These are phyloP conservation scores for Aphanomyces astaci DNA, from an alignment of 352 stramenopile species.

Conservation along the genomic window DNA sequence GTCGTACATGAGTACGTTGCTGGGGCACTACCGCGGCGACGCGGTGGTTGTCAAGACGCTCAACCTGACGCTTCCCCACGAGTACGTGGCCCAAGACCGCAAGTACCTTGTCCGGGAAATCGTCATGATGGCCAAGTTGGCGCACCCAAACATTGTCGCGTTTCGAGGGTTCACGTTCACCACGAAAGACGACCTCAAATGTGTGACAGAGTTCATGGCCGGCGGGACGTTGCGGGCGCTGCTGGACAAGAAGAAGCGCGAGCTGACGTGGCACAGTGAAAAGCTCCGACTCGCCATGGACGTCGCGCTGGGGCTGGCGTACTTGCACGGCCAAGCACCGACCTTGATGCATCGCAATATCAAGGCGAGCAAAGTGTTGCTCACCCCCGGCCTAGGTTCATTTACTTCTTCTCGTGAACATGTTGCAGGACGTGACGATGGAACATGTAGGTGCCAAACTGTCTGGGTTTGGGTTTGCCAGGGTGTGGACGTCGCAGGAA, in stretches of 20 bases:
- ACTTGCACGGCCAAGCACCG: constrained; percentile 40
- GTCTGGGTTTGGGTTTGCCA: constrained; percentile 21
- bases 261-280: constrained; percentile 8
- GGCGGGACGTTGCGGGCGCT: constrained; percentile 20
- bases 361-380: constrained; percentile 49
- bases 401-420: background rate
- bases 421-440: too few species aligned
- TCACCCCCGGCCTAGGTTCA: constrained; percentile 26
- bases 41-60: constrained; percentile 22
- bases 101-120: constrained; percentile 23
- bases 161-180: constrained; percentile 24
- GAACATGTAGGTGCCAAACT: constrained; percentile 9
- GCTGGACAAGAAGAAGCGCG: constrained; percentile 19
- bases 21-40: constrained; percentile 13
- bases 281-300: constrained; percentile 42
- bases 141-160: constrained; percentile 20
- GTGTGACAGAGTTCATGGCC: constrained; percentile 33
- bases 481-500: constrained; percentile 16
- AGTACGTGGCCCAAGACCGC: background rate
- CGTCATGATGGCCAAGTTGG: constrained; percentile 21
- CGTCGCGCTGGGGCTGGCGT: constrained; percentile 45
- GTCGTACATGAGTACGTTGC: constrained; percentile 22
- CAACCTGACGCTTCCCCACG: background rate
- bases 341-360: constrained; percentile 50
- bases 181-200: constrained; percentile 20